Base-by-base conservation (phyloP, 2,329 filamentous ascomycete genomes). In the Penicillium decumbens region DNA sequence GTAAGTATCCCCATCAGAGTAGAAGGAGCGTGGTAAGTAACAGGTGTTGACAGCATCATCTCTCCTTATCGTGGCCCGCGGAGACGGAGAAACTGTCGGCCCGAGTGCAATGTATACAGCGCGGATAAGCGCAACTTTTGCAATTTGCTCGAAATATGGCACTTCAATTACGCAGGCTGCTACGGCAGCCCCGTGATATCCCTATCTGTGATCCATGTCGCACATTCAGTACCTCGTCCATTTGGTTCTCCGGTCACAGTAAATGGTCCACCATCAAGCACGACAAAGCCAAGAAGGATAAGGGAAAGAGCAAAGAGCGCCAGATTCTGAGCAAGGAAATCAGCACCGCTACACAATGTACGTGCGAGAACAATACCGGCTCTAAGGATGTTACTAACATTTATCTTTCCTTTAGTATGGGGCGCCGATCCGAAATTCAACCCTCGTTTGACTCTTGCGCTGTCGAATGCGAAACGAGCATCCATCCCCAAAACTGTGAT, bases 201-300 rank as follows among this genome's bases (percentile, higher is more conserved):
- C 32, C 55, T 51, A 44, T 55, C 24, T 64, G 61, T 41, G 45
- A 56, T 29, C 37, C 47, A 9, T 69, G 72, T 49, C 78, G 80
- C 46, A 63, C 68, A 30, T 77, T 85, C 51, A 68, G 68, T 47
- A 74, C 74, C 13, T 77, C 74, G 13, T 57, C 75, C 7, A 50
- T 61, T 6, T 64, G 72, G 12, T 71, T 73, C 53, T 84, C 86
- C 23, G 90, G 90, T 12, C 90, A 95, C 73, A 95, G 86, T 71
- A 87, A 90, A 68, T 98, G 93, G 93, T 90, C 89, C 50, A 95
- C 93, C 65, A 97, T 96, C 73, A 88, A 86, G 66, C 93, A 97
- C 70, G 89, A 93, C 70, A 98, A 98, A 72, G 90, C 86, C 44
- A 88, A 85, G 54, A 87, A 85, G 50, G 93, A 98, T 69, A 70